Base-by-base conservation (phyloP, 2,329 filamentous ascomycete species). In the Alternaria sp. region DNA sequence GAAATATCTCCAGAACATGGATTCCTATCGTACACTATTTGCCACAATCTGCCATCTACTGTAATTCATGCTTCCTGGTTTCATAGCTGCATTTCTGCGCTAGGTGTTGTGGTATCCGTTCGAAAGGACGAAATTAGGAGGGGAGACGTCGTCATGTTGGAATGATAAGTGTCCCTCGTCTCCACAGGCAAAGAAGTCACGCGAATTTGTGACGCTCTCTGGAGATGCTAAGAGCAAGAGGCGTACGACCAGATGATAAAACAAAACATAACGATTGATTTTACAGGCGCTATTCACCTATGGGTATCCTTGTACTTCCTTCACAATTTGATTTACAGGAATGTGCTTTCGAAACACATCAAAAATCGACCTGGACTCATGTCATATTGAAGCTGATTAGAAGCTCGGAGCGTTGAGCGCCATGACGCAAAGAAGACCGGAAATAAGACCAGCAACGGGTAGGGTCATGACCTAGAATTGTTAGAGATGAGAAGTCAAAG, bases 401-500 rank as follows among this genome's bases (percentile, higher is more conserved):
- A 74, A 76, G 48, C 80, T 77, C 51, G 80, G 80, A 6, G 79
- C 70, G 64, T 82, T 82, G 51, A 82, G 59, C 6, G 79, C 79
- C 75, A 82, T 78, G 26, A 77, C 61, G 55, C 78, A 80, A 1
- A 82, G 38, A 30, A 81, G 47, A 1, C 81, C 81, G 14, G 78
- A 64, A 14, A 81, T 67, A 44, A 81, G 64, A 41, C 78, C 81
- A 3, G 81, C 79, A 44, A 64, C 66, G n/a, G 81, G 81, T 28
- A 82, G 68, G 1, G 81, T 82, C 22, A 80, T 49, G 5, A 82
- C 68, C 81, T 81, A 81, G 4, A 78, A 77, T 51, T 65, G 36
- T 59, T 43, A 59, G 51, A n/a, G 16, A 47, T 3, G 0, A 16
- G 24, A 24, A 38, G 5, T 16, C 11, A 22, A 30, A 28, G 30